A percentile compares a stretch with the other conserved stretches of the same genome.
Evolutionary conservation across 352 stramenopile species (phyloP).

Genomic region (Peronosclerospora sorghi): DNA sequence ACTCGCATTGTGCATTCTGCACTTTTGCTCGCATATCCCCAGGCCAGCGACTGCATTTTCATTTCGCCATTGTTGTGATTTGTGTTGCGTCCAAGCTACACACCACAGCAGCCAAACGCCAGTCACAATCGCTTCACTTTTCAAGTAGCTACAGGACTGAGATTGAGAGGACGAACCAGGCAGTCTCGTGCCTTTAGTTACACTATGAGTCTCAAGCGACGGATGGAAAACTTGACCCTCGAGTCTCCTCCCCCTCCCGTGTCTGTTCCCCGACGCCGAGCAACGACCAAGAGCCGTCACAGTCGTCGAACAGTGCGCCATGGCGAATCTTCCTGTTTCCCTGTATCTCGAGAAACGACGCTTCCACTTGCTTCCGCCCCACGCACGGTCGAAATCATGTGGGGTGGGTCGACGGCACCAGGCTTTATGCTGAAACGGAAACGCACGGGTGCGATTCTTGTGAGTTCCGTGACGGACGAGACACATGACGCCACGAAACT

Average conservation of each 20-base stretch:
- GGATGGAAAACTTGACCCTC: neutral
- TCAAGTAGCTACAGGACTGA: no score
- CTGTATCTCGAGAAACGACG: slow-evolving; percentile 1
- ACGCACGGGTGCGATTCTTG: slow-evolving; percentile 55
- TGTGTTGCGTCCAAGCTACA: neutral
- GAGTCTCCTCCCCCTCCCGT: neutral
- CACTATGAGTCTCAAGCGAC: no score
- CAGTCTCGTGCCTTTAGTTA: no score
- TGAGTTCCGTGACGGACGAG: slow-evolving; percentile 38
- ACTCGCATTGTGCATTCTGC: slow-evolving; percentile 3
- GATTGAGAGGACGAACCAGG: no score
- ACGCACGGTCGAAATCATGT: slow-evolving; percentile 61
- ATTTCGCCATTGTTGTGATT: neutral
- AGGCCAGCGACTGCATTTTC: slow-evolving; percentile 9
- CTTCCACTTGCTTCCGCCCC: slow-evolving; percentile 17
- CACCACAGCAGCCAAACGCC: neutral
- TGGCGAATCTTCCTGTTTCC: neutral
- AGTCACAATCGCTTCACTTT: no score
- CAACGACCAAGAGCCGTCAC: neutral
- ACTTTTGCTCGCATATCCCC: slow-evolving; percentile 3
- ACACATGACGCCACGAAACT: slow-evolving; percentile 23
- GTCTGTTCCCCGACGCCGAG: neutral
- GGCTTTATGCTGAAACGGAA: slow-evolving; percentile 73
- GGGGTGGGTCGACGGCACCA: slow-evolving; percentile 36
- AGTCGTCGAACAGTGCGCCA: neutral